Conservation (phyloP, 1,284 basidiomycete species). For the Violaceomyces palustris region DNA sequence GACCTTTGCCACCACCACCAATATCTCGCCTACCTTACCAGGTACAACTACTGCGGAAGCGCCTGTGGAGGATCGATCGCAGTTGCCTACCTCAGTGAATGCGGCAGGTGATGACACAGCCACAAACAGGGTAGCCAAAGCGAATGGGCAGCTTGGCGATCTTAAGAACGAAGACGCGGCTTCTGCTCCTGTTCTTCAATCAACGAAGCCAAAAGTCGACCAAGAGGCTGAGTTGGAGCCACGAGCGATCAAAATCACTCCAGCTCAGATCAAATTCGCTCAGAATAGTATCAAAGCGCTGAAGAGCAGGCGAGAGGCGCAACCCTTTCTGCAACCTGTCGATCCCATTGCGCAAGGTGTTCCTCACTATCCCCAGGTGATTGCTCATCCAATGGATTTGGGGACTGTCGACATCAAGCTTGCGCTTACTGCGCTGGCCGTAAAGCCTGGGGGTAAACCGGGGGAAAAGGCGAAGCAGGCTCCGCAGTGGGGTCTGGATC, state of each 20-base stretch:
- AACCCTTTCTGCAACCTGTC: conserved; percentile 79
- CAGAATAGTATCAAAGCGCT: conserved; percentile 72
- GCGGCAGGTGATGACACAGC: no score
- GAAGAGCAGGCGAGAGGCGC: conserved; percentile 79
- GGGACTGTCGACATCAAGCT: conserved; percentile 83
- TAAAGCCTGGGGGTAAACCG: conserved; percentile 32
- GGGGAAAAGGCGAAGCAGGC: conserved; percentile 45
- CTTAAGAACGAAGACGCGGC: no score
- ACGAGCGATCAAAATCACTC: conserved; percentile 32
- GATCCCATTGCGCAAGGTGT: conserved; percentile 84
- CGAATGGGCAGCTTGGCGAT: no score
- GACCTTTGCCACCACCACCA: no score
- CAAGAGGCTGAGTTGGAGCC: no score
- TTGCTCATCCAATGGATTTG: conserved; percentile 91
- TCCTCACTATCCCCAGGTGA: conserved; percentile 81
- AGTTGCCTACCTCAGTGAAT: no score
- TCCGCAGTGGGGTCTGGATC: conserved; percentile 27
- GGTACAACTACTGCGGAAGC: no score
- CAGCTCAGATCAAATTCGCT: conserved; percentile 74
- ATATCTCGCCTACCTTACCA: no score
- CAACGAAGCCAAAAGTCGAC: no score
- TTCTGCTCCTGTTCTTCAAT: no score
- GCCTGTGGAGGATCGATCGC: no score
- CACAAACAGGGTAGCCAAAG: no score
- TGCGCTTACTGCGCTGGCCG: conserved; percentile 38